Evolutionary conservation across 306 rosid species (phyloP), one percentile per base, ranked within the genome.

Genomic region (Cyclanthera cordifolia): DNA sequence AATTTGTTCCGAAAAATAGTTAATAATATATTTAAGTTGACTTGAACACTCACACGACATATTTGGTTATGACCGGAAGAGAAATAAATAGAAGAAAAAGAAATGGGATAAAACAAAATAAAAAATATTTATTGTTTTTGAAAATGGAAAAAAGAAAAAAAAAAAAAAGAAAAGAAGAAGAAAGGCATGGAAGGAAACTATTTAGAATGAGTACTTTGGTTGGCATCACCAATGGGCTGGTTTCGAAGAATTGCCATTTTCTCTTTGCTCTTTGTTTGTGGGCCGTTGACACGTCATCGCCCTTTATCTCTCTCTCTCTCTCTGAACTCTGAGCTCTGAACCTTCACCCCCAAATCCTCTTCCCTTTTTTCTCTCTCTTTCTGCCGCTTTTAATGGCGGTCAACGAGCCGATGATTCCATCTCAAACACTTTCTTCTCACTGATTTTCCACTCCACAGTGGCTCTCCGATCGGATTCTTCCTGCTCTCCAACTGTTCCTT

Each of bases 331-430:
- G 37, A 32, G 4, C 47, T 58, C 12, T 59, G 45, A 48, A 5
- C 16, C 49, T 56, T 56, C 65, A 16, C 23, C 65, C 45, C 65
- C 23, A 5, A 27, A 14, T 27, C 64, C 2, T 43, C 69, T 37
- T 5, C 17, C 11, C 56, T 14, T 1, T 12, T 30, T 4, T 21
- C 51, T 1, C 69, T 16, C 70, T 30, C 66, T 30, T 59, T 53
- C 59, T 2, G 21, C 57, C 15, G 72, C 71, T 74, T 71, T 80
- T 43, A 76, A 74, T 73, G 85, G 81, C 59, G 89, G 89, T 85
- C 89, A 85, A 85, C 89, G 87, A 56, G 49, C 67, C 64, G 45
- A 30, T 49, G 45, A 50, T 30, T 66, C 58, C 71, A 58, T 61
- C 80, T 23, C 32, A 28, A 17, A 16, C 63, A 37, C 37, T 69